Evolutionary conservation across 163 green algal genomes (phyloP), one percentile per base, ranked within the genome.

Genomic region (Chlorella variabilis): DNA sequence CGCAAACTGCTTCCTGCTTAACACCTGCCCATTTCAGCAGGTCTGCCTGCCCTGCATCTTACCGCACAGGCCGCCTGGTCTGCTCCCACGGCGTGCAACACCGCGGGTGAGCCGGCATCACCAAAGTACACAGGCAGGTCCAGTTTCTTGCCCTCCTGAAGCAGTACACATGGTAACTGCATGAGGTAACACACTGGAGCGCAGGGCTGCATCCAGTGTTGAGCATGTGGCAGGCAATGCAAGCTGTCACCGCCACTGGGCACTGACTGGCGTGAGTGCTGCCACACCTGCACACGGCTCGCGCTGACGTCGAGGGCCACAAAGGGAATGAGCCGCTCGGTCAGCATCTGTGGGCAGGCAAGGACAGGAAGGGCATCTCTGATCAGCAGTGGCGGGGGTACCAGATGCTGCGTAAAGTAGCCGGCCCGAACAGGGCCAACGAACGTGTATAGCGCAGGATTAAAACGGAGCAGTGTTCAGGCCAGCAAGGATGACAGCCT

Each of bases 61-160:
- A 99, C 95, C 27, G 95, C 95, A 85, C 96, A 98, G 0, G 93
- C 90, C 0, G 97, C 97, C 8, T 88, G 86, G 65, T 95, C 89
- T 0, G 96, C 96, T 20, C 94, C 92, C 8, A 99, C 88, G 68
- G 87, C 91, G 87, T 98, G 94, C 86, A 99, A 91, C 75, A 99
- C 94, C 2, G 91, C 91, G n/a, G 91, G 87, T 11, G 89, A 96
- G 62, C 97, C 93, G 0, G 96, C 96, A 67, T 99, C 97, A 29
- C 97, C 97, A 92, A 99, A 99, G 91, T 98, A 99, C 3, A 99
- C 95, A 0, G 97, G 96, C 54, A 99, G 89, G 86, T 99, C 96
- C 59, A 89, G 80, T 41, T 85, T 90, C 54, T 96, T 93, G 48
- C 95, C 96, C 13, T 87, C 84, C 80, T 92, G 80, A 33, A 29